Conservation (phyloP, 192 early-diverging fungal genomes). For the Rhizoclosmatium sp. region DNA sequence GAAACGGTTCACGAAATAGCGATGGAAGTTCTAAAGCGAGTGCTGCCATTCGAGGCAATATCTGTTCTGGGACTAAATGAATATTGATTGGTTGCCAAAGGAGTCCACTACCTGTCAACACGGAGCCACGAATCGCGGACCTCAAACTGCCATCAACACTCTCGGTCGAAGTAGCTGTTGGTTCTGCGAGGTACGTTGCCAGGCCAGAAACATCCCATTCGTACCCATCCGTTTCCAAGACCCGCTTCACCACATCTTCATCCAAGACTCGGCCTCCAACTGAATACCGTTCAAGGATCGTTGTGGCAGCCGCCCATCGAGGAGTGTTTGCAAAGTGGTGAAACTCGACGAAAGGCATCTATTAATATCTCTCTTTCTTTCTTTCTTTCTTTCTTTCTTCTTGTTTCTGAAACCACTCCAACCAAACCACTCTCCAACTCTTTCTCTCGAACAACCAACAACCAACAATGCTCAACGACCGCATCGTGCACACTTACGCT, state of each 20-base stretch:
- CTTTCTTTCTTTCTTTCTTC: too few relatives aligned
- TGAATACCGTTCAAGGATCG: neutral
- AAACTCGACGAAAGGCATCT: conserved; percentile 6
- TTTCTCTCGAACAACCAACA: too few relatives aligned
- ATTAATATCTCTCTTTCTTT: too few relatives aligned
- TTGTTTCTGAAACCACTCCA: too few relatives aligned
- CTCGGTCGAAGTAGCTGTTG: neutral
- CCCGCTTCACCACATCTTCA: neutral
- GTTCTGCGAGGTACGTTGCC: conserved; percentile 11
- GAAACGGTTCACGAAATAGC: conserved; percentile 41
- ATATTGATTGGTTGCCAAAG: neutral
- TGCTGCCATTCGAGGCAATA: conserved; percentile 45
- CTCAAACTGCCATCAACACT: neutral
- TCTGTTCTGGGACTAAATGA: neutral
- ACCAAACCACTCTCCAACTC: too few relatives aligned
- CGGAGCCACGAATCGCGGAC: neutral
- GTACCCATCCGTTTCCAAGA: neutral
- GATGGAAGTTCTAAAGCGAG: conserved; percentile 48
- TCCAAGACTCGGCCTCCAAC: neutral
- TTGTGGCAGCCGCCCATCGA: neutral
- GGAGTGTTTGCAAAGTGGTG: neutral
- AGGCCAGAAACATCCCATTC: conserved; percentile 42
- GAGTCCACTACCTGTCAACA: neutral
- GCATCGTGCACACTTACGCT: conserved; percentile 24
- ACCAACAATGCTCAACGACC: conserved; percentile 3